These are phyloP conservation scores for Magnolia sinica DNA, from an alignment of 164 flowering plant species.

Conservation along the genomic window DNA sequence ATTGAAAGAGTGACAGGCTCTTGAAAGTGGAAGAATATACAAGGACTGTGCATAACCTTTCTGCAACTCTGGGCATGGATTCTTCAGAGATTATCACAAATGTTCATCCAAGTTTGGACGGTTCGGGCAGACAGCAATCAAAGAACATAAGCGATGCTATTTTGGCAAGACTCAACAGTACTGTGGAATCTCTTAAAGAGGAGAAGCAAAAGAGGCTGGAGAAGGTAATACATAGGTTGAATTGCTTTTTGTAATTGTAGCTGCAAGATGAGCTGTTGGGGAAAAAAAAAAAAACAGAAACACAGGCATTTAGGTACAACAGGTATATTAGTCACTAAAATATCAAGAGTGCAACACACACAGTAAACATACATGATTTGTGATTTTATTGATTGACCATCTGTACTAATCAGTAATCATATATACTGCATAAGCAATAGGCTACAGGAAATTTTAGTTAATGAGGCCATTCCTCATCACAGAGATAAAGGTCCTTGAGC, in stretches of 20 bases:
- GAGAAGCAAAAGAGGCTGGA: constrained; percentile 72
- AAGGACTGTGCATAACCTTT: constrained; percentile 39
- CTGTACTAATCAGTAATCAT: too few species aligned
- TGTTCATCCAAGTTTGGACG: constrained; percentile 86
- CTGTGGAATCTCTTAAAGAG: constrained; percentile 65
- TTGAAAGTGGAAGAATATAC: constrained; percentile 59
- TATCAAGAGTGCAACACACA: neutral
- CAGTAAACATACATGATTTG: neutral
- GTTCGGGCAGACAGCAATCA: constrained; percentile 45
- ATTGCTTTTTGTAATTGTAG: neutral
- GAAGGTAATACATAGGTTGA: constrained; percentile 45
- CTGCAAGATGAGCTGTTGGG: neutral
- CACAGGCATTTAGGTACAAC: neutral
- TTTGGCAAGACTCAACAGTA: constrained; percentile 58
- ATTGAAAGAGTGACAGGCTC: constrained; percentile 66
- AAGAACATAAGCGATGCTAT: constrained; percentile 76
- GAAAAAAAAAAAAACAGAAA: neutral
- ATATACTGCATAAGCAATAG: too few species aligned
- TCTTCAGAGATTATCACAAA: constrained; percentile 61
- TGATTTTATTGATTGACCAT: too few species aligned
- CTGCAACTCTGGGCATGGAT: constrained; percentile 75
- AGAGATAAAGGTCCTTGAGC: too few species aligned
- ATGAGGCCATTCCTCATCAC: too few species aligned
- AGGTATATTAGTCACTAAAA: neutral
- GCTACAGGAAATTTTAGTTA: too few species aligned